Evolutionary conservation across 495 filamentous ascomycete species (phyloP).

Genomic region (Hypoxylon rickii): DNA sequence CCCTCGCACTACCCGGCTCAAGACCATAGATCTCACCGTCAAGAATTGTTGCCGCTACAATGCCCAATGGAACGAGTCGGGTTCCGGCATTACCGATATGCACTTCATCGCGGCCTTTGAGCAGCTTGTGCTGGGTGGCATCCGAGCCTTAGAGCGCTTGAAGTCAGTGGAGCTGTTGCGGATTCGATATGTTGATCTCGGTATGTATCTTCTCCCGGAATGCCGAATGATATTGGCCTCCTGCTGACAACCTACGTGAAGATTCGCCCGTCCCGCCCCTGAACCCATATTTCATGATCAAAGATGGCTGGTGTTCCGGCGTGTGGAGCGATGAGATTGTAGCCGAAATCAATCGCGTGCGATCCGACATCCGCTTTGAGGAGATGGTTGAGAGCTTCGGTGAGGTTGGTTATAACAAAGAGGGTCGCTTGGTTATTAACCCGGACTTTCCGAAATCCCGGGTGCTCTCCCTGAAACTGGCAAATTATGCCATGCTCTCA

Average conservation of each 20-base stretch:
- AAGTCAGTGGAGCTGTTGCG: conserved; percentile 60
- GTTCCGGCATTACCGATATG: conserved; percentile 68
- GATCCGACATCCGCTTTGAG: conserved; percentile 60
- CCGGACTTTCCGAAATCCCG: conserved; percentile 52
- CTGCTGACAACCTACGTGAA: too few relatives aligned
- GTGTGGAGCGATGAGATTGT: conserved; percentile 72
- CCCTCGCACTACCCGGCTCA: conserved; percentile 53
- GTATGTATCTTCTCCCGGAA: conserved; percentile 44
- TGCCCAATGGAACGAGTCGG: conserved; percentile 57
- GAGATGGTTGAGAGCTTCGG: conserved; percentile 62
- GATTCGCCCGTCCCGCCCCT: conserved; percentile 61
- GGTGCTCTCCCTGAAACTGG: conserved; percentile 51
- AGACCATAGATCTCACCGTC: conserved; percentile 68
- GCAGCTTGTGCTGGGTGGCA: conserved; percentile 61
- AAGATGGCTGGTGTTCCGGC: conserved; percentile 61
- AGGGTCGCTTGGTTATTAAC: conserved; percentile 53
- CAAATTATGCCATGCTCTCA: conserved; percentile 52
- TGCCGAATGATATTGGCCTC: too few relatives aligned
- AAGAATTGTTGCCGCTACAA: conserved; percentile 69
- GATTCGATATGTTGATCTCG: conserved; percentile 74
- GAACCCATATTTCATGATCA: conserved; percentile 69
- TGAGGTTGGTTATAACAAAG: conserved; percentile 54
- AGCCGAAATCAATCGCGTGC: conserved; percentile 53
- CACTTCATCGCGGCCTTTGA: conserved; percentile 71
- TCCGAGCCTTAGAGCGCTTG: conserved; percentile 60